phyloP scores from a whole-genome alignment of 768 basidiomycete genomes.

The Naganishia friedmannii region DNA sequence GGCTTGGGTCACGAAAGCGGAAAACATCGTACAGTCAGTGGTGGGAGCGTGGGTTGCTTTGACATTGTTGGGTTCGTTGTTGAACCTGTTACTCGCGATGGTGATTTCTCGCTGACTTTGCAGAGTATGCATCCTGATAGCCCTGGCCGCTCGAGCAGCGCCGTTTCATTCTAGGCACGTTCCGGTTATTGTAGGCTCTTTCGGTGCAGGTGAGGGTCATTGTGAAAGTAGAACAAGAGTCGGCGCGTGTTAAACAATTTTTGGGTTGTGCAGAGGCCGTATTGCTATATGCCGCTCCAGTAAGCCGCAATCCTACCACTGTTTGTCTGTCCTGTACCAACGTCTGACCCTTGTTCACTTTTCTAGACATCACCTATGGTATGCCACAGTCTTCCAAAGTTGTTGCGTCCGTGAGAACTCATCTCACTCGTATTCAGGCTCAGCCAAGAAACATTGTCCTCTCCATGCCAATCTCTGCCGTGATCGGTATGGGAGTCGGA shows the following conservation, averaged over 20 bases:
- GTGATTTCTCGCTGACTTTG: neutral
- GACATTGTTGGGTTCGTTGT: slow-evolving; percentile 11
- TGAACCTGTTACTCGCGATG: neutral
- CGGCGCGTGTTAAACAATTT: neutral
- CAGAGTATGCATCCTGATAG: neutral
- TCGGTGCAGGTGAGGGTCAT: slow-evolving; percentile 8
- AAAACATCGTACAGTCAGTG: slow-evolving; percentile 11
- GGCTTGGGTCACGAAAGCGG: slow-evolving; percentile 23
- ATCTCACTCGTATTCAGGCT: neutral
- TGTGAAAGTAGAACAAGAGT: no score
- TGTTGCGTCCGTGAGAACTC: neutral
- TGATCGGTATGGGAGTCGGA: slow-evolving; percentile 23
- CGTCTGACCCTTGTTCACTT: neutral
- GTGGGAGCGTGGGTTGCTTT: slow-evolving; percentile 24
- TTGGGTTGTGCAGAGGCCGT: neutral
- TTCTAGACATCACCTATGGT: slow-evolving; percentile 18
- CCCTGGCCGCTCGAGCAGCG: slow-evolving; percentile 5
- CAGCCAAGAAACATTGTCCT: slow-evolving; percentile 22
- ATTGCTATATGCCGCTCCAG: slow-evolving; percentile 8
- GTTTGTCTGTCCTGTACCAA: neutral
- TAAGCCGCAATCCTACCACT: neutral
- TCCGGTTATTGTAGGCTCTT: slow-evolving; percentile 7
- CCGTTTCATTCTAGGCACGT: slow-evolving; percentile 11
- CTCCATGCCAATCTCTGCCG: slow-evolving; percentile 21
- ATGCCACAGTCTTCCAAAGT: neutral